phyloP scores from a whole-genome alignment of 1,139 yeast species.

The Candida pseudoviswanathii region DNA sequence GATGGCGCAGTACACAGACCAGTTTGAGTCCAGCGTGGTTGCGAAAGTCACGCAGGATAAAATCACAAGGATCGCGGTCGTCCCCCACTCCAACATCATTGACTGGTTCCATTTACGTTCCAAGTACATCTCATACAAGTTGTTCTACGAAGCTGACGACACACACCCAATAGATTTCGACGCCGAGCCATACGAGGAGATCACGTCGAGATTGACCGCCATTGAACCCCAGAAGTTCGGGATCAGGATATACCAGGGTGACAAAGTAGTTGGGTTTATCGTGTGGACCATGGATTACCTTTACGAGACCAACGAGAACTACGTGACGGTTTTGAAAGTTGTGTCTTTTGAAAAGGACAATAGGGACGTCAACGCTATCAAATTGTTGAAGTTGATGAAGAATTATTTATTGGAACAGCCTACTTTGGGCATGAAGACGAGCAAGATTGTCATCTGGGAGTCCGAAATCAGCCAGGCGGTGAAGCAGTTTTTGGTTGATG shows the following conservation, averaged over 20 bases:
- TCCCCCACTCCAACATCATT: constrained; percentile 31
- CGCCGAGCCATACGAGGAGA: constrained; percentile 26
- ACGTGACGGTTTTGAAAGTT: constrained; percentile 33
- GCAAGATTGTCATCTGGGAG: constrained; percentile 38
- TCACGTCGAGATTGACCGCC: constrained; percentile 23
- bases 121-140: constrained; percentile 36
- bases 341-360: constrained; percentile 25
- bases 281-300: constrained; percentile 47
- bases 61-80: constrained; percentile 31
- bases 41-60: constrained; percentile 26
- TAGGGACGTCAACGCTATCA: constrained; percentile 19
- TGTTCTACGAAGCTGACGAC: constrained; percentile 22
- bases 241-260: constrained; percentile 23
- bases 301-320: constrained; percentile 18
- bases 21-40: constrained; percentile 21
- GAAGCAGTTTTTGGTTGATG: constrained; percentile 18
- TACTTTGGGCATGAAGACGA: constrained; percentile 12
- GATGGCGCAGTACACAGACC: constrained; percentile 24
- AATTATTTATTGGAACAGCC: constrained; percentile 16
- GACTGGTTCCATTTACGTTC: constrained; percentile 52
- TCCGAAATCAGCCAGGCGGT: constrained; percentile 27
- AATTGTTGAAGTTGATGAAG: constrained; percentile 29
- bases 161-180: constrained; percentile 25
- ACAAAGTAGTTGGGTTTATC: constrained; percentile 30
- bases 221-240: constrained; percentile 37